These are phyloP conservation scores for Scenedesmus sp. DNA, from an alignment of 163 green algal species.

Conservation along the genomic window DNA sequence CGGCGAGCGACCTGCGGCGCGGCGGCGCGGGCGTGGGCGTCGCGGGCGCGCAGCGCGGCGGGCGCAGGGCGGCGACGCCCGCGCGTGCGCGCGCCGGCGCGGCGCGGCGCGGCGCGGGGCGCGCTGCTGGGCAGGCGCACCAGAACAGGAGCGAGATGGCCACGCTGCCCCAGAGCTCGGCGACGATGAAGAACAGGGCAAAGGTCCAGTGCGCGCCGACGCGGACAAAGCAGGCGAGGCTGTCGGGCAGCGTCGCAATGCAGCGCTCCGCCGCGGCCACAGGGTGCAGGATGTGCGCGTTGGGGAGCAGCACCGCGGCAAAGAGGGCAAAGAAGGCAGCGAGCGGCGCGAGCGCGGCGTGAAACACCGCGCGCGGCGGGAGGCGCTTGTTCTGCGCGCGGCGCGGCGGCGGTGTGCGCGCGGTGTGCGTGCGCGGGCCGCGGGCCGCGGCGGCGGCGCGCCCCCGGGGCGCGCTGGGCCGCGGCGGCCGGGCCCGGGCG, in stretches of 20 bases:
- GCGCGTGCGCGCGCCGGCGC: no score
- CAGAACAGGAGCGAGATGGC: constrained; percentile 91
- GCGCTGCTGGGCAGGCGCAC: constrained; percentile 54
- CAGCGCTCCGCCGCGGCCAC: constrained; percentile 62
- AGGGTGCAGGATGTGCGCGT: constrained; percentile 71
- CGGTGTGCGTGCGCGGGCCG: no score
- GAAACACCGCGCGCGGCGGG: constrained; percentile 67
- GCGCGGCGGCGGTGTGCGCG: no score
- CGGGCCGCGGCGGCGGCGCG: no score
- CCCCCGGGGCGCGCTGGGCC: no score
- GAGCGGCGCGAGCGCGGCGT: constrained; percentile 74
- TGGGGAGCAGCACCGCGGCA: constrained; percentile 78
- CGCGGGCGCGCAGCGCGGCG: not conserved
- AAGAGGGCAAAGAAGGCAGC: constrained; percentile 82
- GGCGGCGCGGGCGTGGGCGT: not conserved
- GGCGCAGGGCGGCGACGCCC: not conserved
- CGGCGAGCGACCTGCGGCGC: constrained; percentile 70
- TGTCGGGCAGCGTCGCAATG: constrained; percentile 42
- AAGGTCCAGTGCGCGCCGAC: constrained; percentile 84
- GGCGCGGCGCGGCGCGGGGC: no score
- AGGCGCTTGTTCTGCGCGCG: not conserved
- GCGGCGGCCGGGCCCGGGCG: no score
- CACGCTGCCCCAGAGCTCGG: constrained; percentile 86
- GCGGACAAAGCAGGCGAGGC: constrained; percentile 30
- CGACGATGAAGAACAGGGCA: constrained; percentile 85